phyloP scores from a whole-genome alignment of 768 basidiomycete species.

The Coprinellus micaceus region DNA sequence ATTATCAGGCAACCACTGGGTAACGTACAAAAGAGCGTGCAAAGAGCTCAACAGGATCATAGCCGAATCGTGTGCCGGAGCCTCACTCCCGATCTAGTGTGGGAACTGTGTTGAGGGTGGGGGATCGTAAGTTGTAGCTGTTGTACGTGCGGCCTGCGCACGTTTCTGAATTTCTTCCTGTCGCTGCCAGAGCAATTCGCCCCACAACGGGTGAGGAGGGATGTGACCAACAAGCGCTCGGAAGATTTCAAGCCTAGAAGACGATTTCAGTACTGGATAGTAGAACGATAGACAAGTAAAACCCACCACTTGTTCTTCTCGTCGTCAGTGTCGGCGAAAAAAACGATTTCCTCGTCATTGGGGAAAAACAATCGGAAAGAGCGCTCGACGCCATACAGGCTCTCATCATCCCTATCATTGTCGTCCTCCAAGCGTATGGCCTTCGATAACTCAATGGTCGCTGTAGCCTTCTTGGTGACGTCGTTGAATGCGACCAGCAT shows the following conservation, averaged over 20 bases:
- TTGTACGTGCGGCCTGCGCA: conserved; percentile 23
- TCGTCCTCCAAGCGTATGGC: conserved; percentile 76
- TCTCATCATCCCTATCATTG: conserved; percentile 52
- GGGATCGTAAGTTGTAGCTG: conserved; percentile 14
- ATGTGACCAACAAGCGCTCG: conserved; percentile 83
- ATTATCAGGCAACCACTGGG: background rate
- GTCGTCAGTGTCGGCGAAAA: conserved; percentile 88
- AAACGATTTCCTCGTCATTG: conserved; percentile 73
- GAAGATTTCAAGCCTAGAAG: conserved; percentile 76
- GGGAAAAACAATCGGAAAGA: conserved; percentile 85
- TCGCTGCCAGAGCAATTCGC: conserved; percentile 83
- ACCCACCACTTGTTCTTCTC: conserved; percentile 84
- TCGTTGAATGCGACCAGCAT: conserved; percentile 90
- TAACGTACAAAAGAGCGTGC: background rate
- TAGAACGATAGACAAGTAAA: background rate
- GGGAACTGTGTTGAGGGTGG: conserved; percentile 5
- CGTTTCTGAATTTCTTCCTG: conserved; percentile 51
- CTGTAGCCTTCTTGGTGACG: conserved; percentile 84
- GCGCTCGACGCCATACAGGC: conserved; percentile 66
- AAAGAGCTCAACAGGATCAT: background rate
- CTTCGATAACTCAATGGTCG: conserved; percentile 88
- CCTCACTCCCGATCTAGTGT: background rate
- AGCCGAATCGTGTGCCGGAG: background rate
- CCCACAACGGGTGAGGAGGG: conserved; percentile 92
- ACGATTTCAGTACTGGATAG: conserved; percentile 4